Evolutionary conservation across 129 eudicot species (phyloP).

Genomic region (Ambrosia artemisiifolia): DNA sequence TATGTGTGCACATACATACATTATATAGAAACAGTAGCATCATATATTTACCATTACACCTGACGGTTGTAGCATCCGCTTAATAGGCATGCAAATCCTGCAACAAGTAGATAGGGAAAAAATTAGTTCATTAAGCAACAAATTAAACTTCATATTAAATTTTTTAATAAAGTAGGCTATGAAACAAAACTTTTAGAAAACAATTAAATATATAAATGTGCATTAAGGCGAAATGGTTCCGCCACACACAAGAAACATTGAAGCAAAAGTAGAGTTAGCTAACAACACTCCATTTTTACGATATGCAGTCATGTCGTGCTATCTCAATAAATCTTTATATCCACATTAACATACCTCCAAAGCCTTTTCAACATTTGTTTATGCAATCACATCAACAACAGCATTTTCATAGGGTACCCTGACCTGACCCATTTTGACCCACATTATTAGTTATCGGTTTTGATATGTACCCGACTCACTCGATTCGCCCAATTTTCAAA

Average conservation of each 20-base stretch:
- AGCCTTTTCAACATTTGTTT: constrained; percentile 98
- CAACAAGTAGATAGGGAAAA: constrained; percentile 22
- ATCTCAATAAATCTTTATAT: background rate
- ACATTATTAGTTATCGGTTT: no score
- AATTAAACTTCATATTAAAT: background rate
- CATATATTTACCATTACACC: constrained; percentile 69
- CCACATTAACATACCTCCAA: constrained; percentile 56
- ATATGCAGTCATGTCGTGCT: background rate
- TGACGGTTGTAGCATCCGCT: constrained; percentile 93
- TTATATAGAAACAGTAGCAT: background rate
- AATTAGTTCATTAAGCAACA: background rate
- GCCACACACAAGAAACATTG: background rate
- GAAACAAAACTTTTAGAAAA: background rate
- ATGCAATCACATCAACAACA: constrained; percentile 94
- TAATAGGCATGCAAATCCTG: constrained; percentile 97
- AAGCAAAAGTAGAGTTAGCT: background rate
- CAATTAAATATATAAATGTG: background rate
- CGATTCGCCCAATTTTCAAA: no score
- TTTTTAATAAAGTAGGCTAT: background rate
- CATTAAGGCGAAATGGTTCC: background rate
- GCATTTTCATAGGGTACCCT: constrained; percentile 96
- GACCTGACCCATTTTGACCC: background rate
- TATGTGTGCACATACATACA: background rate
- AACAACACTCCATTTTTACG: background rate
- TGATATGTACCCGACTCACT: no score